These are phyloP conservation scores for Astraeus odoratus DNA, from an alignment of 768 basidiomycete species.

Conservation along the genomic window DNA sequence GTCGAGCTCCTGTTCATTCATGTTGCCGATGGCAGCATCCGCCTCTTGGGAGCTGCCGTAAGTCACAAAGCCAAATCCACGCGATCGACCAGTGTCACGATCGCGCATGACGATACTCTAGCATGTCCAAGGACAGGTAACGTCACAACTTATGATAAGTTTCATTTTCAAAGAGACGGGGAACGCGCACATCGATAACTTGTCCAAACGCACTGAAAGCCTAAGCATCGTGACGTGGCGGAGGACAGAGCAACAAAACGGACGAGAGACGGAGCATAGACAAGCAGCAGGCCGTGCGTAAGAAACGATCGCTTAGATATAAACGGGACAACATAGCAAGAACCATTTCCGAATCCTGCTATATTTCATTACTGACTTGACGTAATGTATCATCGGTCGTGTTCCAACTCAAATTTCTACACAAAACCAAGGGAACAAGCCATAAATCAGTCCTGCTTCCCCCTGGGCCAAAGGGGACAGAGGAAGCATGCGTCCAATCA, in stretches of 20 bases:
- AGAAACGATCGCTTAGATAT: constrained; percentile 25
- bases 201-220: constrained; percentile 78
- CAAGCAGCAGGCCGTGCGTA: constrained; percentile 25
- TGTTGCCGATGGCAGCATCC: constrained; percentile 59
- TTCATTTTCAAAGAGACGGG: constrained; percentile 14
- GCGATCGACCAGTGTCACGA: constrained; percentile 93
- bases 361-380: constrained; percentile 65
- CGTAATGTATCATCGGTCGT: constrained; percentile 90
- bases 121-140: constrained; percentile 22
- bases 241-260: constrained; percentile 11
- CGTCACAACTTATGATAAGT: constrained; percentile 14
- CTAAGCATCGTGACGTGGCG: constrained; percentile 35
- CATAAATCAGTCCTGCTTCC: constrained; percentile 49
- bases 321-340: constrained; percentile 42
- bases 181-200: constrained; percentile 84
- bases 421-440: constrained; percentile 33
- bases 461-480: constrained; percentile 31
- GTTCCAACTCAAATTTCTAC: constrained; percentile 94
- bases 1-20: constrained; percentile 92
- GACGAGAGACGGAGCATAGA: constrained; percentile 11
- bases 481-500: constrained; percentile 37
- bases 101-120: constrained; percentile 98
- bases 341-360: constrained; percentile 18
- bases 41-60: constrained; percentile 60
- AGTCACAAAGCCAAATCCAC: constrained; percentile 96